These are phyloP conservation scores for Suhomyces vadensis DNA, from an alignment of 805 yeast genomes.

Conservation along the genomic window DNA sequence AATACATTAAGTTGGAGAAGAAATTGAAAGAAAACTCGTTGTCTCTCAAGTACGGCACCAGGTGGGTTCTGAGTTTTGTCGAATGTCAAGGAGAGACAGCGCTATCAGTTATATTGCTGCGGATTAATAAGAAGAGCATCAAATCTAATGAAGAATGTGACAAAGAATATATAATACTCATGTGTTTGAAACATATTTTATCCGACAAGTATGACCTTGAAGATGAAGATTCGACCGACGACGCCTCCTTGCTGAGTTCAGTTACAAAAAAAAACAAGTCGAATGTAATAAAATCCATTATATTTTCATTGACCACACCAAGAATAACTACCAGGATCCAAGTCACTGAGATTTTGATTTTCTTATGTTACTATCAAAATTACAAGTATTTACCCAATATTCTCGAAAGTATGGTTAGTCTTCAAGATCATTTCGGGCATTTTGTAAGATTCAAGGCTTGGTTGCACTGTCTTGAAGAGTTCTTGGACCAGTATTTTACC, in stretches of 20 bases:
- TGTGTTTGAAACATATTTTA: constrained; percentile 37
- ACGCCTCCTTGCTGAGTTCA: constrained; percentile 10
- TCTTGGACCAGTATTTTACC: constrained; percentile 32
- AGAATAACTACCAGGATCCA: constrained; percentile 39
- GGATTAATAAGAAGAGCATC: constrained; percentile 43
- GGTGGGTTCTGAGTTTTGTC: constrained; percentile 36
- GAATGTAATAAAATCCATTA: constrained; percentile 38
- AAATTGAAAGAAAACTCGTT: constrained; percentile 24
- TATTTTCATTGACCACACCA: constrained; percentile 42
- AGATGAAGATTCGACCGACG: constrained; percentile 13
- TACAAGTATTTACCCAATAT: constrained; percentile 26
- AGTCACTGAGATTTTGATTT: constrained; percentile 45
- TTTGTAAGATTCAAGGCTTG: constrained; percentile 42
- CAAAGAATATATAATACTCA: constrained; percentile 38
- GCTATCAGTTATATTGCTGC: constrained; percentile 36
- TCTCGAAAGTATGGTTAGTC: constrained; percentile 30
- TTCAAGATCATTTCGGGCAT: constrained; percentile 40
- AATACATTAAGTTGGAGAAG: constrained; percentile 37
- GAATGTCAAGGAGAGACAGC: constrained; percentile 48
- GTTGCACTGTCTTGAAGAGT: constrained; percentile 38
- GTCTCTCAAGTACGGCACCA: constrained; percentile 19
- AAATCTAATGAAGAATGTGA: constrained; percentile 48
- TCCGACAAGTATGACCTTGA: constrained; percentile 18
- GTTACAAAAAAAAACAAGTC: constrained; percentile 24
- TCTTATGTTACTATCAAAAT: constrained; percentile 30